Conservation (phyloP, 805 yeast species). For the Tanozyma kutaoensis region DNA sequence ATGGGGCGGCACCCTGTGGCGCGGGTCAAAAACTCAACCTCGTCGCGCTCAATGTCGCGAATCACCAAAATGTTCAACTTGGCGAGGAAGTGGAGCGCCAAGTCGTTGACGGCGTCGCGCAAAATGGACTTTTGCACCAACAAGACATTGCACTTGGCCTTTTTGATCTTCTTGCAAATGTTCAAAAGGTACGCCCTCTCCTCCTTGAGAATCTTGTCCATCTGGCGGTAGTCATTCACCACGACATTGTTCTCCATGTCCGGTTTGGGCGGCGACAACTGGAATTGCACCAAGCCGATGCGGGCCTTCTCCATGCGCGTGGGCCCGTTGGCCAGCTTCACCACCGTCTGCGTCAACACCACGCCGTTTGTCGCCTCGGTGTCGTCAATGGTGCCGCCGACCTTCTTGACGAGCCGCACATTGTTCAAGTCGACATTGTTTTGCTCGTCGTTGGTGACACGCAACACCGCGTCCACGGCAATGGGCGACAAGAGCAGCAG, state of each 20-base stretch:
- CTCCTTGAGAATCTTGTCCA: constrained; percentile 97
- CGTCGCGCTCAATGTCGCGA: constrained; percentile 93
- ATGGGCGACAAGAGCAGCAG: constrained; percentile 79
- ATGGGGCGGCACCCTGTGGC: constrained; percentile 91
- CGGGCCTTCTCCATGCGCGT: constrained; percentile 86
- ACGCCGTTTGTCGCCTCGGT: constrained; percentile 90
- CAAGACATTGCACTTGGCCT: constrained; percentile 89
- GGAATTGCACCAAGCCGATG: constrained; percentile 86
- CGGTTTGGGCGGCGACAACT: constrained; percentile 92
- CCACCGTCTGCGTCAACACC: constrained; percentile 80
- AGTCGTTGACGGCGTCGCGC: constrained; percentile 89
- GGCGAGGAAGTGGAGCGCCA: constrained; percentile 88
- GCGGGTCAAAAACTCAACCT: constrained; percentile 76
- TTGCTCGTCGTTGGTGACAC: constrained; percentile 48
- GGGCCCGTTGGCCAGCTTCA: constrained; percentile 91
- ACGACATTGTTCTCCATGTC: constrained; percentile 97
- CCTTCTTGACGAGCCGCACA: constrained; percentile 81
- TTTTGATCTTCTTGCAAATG: constrained; percentile 91
- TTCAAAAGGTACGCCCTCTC: constrained; percentile 92
- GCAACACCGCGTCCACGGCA: constrained; percentile 86
- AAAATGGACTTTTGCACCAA: constrained; percentile 86
- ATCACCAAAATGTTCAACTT: constrained; percentile 89
- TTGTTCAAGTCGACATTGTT: constrained; percentile 74
- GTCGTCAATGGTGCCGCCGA: constrained; percentile 96
- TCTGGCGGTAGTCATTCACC: constrained; percentile 95